These are phyloP conservation scores for Pleurozium schreberi DNA, from an alignment of 225 moss, liverwort and hornwort genomes.

Conservation along the genomic window DNA sequence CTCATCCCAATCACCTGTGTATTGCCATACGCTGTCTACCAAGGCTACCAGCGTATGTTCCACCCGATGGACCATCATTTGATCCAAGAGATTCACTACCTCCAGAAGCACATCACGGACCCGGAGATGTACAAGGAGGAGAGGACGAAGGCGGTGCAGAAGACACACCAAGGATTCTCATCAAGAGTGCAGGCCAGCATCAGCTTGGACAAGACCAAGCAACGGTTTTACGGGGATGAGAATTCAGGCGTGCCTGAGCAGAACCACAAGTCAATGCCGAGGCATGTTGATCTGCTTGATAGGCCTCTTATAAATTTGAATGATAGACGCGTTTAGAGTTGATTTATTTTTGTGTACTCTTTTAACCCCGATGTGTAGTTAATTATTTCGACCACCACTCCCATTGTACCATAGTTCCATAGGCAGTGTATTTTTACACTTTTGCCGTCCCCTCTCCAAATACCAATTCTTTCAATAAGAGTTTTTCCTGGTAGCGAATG, in stretches of 20 bases:
- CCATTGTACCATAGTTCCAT: constrained; percentile 26
- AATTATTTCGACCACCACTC: not conserved
- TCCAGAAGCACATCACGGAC: constrained; percentile 92
- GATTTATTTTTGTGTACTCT: not conserved
- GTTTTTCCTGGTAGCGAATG: constrained; percentile 11
- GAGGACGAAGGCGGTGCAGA: constrained; percentile 66
- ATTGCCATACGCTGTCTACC: constrained; percentile 60
- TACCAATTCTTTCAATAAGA: constrained; percentile 47
- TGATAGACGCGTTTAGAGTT: constrained; percentile 24
- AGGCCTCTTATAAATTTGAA: constrained; percentile 35
- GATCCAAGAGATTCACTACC: constrained; percentile 88
- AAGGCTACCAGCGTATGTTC: constrained; percentile 62
- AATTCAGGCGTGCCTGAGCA: not conserved
- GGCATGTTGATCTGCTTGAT: constrained; percentile 34
- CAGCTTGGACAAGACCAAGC: constrained; percentile 59
- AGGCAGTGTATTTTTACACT: constrained; percentile 39
- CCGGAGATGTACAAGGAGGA: constrained; percentile 95
- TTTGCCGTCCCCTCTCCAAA: not conserved
- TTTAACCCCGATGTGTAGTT: not conserved
- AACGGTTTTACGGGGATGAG: constrained; percentile 30
- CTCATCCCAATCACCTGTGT: constrained; percentile 52
- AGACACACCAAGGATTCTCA: constrained; percentile 71
- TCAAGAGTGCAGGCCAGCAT: constrained; percentile 81
- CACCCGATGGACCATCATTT: constrained; percentile 93
- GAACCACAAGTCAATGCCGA: constrained; percentile 5